Evolutionary conservation across 2,329 filamentous ascomycete species (phyloP).

Genomic region (Beauveria bassiana): DNA sequence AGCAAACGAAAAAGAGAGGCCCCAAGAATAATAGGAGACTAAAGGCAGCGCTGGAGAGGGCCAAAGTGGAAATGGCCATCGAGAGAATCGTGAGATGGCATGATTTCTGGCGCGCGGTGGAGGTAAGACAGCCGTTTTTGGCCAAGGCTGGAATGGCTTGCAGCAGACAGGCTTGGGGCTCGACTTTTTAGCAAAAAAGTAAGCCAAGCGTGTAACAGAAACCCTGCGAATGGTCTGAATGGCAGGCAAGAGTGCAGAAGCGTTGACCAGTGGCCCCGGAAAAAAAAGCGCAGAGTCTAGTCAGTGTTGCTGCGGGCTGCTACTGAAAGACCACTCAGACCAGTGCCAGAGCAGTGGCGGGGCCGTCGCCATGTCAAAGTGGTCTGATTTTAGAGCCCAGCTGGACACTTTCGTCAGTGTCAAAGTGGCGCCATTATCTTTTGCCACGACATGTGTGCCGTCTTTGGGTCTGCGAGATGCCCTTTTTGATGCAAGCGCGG

Average conservation of each 20-base stretch:
- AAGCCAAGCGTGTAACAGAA: not conserved
- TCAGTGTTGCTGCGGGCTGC: not conserved
- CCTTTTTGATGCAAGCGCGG: not conserved
- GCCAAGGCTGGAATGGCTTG: constrained; percentile 8
- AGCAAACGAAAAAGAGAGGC: not conserved
- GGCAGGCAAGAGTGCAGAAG: not conserved
- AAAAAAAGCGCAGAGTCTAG: not conserved
- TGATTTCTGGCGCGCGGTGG: constrained; percentile 11
- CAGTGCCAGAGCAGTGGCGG: not conserved
- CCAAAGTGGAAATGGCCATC: constrained; percentile 7
- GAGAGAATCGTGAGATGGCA: constrained; percentile 10
- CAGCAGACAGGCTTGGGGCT: not conserved
- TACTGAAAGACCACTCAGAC: not conserved
- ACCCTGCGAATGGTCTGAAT: not conserved
- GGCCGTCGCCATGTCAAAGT: constrained; percentile 9
- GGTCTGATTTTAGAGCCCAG: constrained; percentile 11
- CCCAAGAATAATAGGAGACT: not conserved
- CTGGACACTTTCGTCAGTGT: constrained; percentile 5
- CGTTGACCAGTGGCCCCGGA: not conserved
- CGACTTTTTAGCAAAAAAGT: not conserved
- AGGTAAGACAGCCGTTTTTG: not conserved
- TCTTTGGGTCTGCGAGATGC: not conserved
- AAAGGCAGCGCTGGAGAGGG: not conserved
- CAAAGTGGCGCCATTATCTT: constrained; percentile 10
- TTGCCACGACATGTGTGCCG: not conserved